Evolutionary conservation across 2,329 filamentous ascomycete genomes (phyloP).

Genomic region (Ascochyta pisi): DNA sequence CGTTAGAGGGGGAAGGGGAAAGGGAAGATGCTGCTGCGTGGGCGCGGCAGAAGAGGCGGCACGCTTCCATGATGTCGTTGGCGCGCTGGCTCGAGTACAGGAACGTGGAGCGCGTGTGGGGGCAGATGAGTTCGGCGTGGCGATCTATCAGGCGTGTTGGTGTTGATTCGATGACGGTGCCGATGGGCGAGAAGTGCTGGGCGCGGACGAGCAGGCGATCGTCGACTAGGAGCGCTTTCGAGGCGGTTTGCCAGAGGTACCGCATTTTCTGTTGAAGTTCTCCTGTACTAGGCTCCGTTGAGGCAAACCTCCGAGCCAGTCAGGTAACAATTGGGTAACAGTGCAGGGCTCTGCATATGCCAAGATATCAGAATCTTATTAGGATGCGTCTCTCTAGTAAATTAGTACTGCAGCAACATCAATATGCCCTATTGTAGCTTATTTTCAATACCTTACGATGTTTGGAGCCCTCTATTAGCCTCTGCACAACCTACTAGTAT

Average conservation of each 20-base stretch:
- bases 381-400: too few species aligned
- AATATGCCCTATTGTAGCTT: too few species aligned
- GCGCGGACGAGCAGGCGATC: constrained; percentile 4
- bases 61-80: constrained; percentile 3
- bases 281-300: too few species aligned
- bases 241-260: constrained; percentile 1
- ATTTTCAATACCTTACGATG: too few species aligned
- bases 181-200: constrained; percentile 3
- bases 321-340: too few species aligned
- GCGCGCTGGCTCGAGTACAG: constrained; percentile 6
- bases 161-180: constrained; percentile 4
- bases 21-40: constrained; percentile 2
- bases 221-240: constrained; percentile 5
- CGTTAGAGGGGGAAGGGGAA: not conserved
- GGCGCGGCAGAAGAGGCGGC: constrained; percentile 6
- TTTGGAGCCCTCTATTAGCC: too few species aligned
- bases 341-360: too few species aligned
- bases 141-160: constrained; percentile 1
- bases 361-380: too few species aligned
- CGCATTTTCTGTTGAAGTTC: too few species aligned
- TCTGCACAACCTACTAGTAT: too few species aligned
- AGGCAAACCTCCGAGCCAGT: too few species aligned
- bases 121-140: constrained; percentile 1
- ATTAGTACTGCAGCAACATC: too few species aligned
- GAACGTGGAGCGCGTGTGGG: constrained; percentile 5